phyloP scores from a whole-genome alignment of 495 filamentous ascomycete species.

The Patellaria atrata region DNA sequence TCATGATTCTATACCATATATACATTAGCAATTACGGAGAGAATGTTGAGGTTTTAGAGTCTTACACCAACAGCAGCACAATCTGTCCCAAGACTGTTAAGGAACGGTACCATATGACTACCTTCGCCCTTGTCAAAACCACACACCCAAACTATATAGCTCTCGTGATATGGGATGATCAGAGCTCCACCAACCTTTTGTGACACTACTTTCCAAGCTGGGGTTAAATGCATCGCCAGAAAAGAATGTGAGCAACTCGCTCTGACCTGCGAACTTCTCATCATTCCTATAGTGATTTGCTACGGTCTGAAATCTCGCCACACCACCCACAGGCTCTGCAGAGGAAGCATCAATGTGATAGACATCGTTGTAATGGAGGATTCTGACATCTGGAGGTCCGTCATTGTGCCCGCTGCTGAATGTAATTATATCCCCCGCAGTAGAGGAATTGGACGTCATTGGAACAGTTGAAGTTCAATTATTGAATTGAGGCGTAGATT shows the following conservation, averaged over 20 bases:
- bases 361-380: constrained; percentile 86
- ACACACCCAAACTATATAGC: constrained; percentile 1
- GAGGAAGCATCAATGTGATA: constrained; percentile 74
- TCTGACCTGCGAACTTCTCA: constrained; percentile 41
- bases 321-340: constrained; percentile 66
- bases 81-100: constrained; percentile 62
- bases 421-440: not conserved
- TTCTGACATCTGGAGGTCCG: constrained; percentile 52
- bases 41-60: too few relatives aligned
- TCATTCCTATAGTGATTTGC: constrained; percentile 54
- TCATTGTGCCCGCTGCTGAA: constrained; percentile 3
- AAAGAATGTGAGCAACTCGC: constrained; percentile 63
- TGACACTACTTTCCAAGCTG: constrained; percentile 69
- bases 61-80: constrained; percentile 68
- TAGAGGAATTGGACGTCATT: not conserved
- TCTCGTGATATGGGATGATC: not conserved
- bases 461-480: not conserved
- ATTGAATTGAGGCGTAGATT: too few relatives aligned
- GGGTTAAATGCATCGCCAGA: constrained; percentile 90
- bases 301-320: constrained; percentile 65
- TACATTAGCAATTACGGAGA: not conserved
- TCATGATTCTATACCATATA: constrained; percentile 56
- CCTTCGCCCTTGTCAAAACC: constrained; percentile 24
- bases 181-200: constrained; percentile 44
- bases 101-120: constrained; percentile 73